Base-by-base conservation (phyloP, 208 protist species). In the Blechomonas ayalai region DNA sequence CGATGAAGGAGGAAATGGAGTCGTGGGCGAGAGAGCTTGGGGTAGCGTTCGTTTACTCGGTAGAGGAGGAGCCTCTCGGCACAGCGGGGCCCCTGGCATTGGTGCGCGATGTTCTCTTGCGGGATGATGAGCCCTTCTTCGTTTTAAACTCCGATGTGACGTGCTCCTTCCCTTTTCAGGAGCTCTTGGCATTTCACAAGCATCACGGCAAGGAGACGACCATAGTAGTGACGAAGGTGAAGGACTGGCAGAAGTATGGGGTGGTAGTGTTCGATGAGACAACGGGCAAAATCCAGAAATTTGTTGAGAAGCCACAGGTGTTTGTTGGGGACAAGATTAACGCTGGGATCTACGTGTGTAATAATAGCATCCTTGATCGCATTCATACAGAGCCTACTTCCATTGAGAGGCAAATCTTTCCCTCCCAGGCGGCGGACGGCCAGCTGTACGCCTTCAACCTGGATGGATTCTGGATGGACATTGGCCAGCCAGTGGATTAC, bases 101-200 rank as follows among this genome's bases (percentile, higher is more conserved):
- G 12, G 96, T 96, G 4, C 77, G 88, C 35, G 82, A 97, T 10
- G 65, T 90, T 50, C 74, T 90, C 10, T 16, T 90, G 37, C 65
- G 82, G 53, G 82, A 95, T 43, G 67, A 95, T 34, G 70, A 85
- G 43, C 91, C 94, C 27, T 98, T 99, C 78, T 98, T 99, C 79
- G 96, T 99, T 29, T 81, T 99, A 3, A 99, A 99, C 67, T 95
- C 84, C 29, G 97, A 98, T 73, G 82, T 99, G 10, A 98, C 90
- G 16, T 98, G 96, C 61, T 58, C 72, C 44, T 99, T 97, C 59
- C 96, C 96, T 16, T 79, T 99, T 44, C 27, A 62, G 18, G 83
- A 98, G 45, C 59, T 99, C 24, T 60, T 98, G 0, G 70, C 59
- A 16, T 98, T 97, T 66, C 97, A 99, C 69, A 82, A 85, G 49